Conservation (phyloP, 306 rosid species). For the Quillaja saponaria region DNA sequence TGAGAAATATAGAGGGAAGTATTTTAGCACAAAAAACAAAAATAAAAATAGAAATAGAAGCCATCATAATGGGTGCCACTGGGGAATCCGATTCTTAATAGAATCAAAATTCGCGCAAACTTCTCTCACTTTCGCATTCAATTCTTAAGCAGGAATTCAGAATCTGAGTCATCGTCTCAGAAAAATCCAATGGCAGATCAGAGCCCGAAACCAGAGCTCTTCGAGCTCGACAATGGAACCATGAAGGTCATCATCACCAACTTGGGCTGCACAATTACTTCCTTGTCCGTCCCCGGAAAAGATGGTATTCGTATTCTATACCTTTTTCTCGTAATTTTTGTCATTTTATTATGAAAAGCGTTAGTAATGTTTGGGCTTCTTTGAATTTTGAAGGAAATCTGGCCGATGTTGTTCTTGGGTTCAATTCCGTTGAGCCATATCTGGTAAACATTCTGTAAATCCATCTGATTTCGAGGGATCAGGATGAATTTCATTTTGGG, state of each 20-base stretch:
- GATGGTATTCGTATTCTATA: slow-evolving; percentile 44
- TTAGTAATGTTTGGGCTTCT: slow-evolving; percentile 11
- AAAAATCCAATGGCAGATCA: slow-evolving; percentile 69
- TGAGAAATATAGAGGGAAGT: no score
- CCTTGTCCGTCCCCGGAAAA: slow-evolving; percentile 77
- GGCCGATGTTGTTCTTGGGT: slow-evolving; percentile 94
- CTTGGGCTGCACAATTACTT: slow-evolving; percentile 89
- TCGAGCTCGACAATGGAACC: slow-evolving; percentile 85
- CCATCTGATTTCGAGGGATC: slow-evolving; percentile 20
- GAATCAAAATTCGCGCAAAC: no score
- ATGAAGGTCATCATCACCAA: slow-evolving; percentile 65
- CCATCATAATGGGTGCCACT: no score
- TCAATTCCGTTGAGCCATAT: slow-evolving; percentile 81
- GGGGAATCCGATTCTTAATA: no score
- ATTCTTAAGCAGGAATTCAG: no score
- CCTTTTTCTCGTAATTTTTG: background rate
- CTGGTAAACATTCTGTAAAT: slow-evolving; percentile 40
- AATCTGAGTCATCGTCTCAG: no score
- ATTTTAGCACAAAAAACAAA: no score
- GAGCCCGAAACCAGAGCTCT: slow-evolving; percentile 62
- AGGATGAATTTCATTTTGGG: slow-evolving; percentile 1
- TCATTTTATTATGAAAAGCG: background rate
- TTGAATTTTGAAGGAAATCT: slow-evolving; percentile 51
- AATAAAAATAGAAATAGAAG: no score
- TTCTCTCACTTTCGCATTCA: no score